phyloP scores from a whole-genome alignment of 192 early-diverging fungal species.

The Pilobolus umbonatus region DNA sequence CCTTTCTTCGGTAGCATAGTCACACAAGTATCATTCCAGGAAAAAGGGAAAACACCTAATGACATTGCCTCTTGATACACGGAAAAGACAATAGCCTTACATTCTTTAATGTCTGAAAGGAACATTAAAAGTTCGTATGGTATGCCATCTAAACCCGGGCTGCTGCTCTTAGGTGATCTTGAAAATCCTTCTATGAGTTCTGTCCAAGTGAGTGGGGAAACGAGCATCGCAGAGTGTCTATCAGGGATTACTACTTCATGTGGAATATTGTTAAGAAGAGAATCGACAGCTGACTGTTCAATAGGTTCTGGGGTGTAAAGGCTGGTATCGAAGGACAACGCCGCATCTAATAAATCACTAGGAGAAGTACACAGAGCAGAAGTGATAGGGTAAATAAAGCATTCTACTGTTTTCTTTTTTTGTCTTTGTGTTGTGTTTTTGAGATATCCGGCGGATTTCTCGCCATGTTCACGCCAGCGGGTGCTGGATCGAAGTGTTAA shows the following conservation, averaged over 20 bases:
- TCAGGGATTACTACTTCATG: not conserved
- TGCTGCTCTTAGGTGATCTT: not conserved
- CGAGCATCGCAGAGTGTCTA: no score
- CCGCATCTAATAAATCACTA: no score
- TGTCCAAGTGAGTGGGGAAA: no score
- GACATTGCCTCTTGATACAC: not conserved
- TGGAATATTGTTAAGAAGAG: not conserved
- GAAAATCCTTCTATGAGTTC: not conserved
- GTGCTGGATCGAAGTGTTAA: not conserved
- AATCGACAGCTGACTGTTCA: no score
- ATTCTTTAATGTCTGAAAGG: not conserved
- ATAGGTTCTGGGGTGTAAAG: not conserved
- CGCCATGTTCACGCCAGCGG: slow-evolving; percentile 16
- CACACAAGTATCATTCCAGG: not conserved
- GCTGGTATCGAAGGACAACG: not conserved
- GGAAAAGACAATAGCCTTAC: not conserved
- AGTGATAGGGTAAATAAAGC: not conserved
- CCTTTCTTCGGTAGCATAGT: slow-evolving; percentile 27
- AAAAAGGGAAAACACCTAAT: not conserved
- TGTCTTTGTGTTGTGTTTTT: not conserved
- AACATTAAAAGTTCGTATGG: slow-evolving; percentile 1
- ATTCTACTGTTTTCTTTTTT: not conserved
- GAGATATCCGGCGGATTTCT: slow-evolving; percentile 6
- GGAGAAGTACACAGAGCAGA: no score
- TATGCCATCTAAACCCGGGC: slow-evolving; percentile 13